Percentiles rank a stretch among this genome's conserved stretches.
These are phyloP conservation scores for Ophiognomonia clavigignenti-juglandacearum DNA, from an alignment of 2,329 filamentous ascomycete species.

Conservation along the genomic window DNA sequence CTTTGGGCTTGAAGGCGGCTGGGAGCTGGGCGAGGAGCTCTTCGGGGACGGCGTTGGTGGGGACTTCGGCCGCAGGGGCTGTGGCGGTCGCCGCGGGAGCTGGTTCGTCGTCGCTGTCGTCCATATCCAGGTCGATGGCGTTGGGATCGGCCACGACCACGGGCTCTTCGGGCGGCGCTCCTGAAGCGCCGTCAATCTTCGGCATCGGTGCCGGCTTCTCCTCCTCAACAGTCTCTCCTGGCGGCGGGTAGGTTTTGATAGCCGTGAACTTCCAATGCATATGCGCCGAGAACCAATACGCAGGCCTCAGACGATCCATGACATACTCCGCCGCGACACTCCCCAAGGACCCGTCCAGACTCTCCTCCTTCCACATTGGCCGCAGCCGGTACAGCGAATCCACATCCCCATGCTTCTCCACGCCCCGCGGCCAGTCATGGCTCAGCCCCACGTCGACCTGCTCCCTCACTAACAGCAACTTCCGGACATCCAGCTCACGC, in stretches of 20 bases:
- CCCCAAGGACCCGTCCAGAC: constrained; percentile 68
- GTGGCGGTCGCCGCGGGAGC: constrained; percentile 15
- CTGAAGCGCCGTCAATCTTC: constrained; percentile 12
- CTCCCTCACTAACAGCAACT: constrained; percentile 76
- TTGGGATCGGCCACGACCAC: constrained; percentile 48
- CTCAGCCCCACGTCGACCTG: constrained; percentile 90
- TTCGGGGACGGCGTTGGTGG: constrained; percentile 44
- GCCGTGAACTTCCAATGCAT: constrained; percentile 86
- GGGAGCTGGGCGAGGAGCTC: constrained; percentile 70
- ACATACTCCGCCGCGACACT: constrained; percentile 75
- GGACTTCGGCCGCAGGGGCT: constrained; percentile 17
- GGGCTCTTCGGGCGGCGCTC: constrained; percentile 8
- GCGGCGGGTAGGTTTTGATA: constrained; percentile 46
- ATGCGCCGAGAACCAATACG: constrained; percentile 91
- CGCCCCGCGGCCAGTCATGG: constrained; percentile 87
- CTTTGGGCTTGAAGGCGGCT: constrained; percentile 49
- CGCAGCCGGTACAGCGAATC: constrained; percentile 68
- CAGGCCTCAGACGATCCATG: constrained; percentile 74
- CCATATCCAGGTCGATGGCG: constrained; percentile 60
- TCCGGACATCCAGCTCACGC: constrained; percentile 84
- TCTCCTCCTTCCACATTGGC: constrained; percentile 70
- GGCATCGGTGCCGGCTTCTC: constrained; percentile 13
- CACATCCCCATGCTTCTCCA: constrained; percentile 74
- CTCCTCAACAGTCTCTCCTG: constrained; percentile 24
- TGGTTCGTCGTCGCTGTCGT: constrained; percentile 36